A percentile compares a stretch with the other conserved stretches of the same genome.
Evolutionary conservation across 768 basidiomycete species (phyloP).

Genomic region (Podaxis rugospora): DNA sequence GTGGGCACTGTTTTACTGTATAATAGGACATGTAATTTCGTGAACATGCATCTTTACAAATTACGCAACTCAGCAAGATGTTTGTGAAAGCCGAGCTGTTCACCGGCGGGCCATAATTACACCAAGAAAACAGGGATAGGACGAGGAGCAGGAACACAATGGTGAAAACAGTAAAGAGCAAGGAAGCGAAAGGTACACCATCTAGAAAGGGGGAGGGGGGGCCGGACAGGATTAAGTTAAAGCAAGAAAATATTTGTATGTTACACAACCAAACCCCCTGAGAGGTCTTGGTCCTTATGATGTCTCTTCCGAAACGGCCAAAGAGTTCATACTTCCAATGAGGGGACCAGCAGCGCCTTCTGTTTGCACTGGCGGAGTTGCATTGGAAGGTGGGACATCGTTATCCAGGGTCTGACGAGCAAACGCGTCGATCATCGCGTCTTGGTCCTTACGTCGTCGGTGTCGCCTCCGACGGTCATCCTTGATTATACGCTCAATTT

Average conservation of each 20-base stretch:
- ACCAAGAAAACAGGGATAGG: slow-evolving; percentile 2
- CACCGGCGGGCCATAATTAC: slow-evolving; percentile 2
- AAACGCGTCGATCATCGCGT: slow-evolving; percentile 78
- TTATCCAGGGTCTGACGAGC: slow-evolving; percentile 46
- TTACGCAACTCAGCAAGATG: neutral
- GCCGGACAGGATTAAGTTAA: slow-evolving; percentile 18
- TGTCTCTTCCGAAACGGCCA: slow-evolving; percentile 11
- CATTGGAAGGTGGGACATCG: slow-evolving; percentile 18
- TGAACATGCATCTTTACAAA: slow-evolving; percentile 3
- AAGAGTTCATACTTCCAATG: slow-evolving; percentile 8
- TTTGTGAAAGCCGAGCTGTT: neutral
- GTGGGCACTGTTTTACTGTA: neutral
- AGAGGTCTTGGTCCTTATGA: slow-evolving; percentile 14
- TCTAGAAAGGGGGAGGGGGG: slow-evolving; percentile 13
- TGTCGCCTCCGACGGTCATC: slow-evolving; percentile 81
- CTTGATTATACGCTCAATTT: slow-evolving; percentile 78
- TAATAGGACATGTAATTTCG: neutral
- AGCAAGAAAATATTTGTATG: slow-evolving; percentile 13
- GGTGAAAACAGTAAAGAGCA: neutral
- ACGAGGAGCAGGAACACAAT: slow-evolving; percentile 8
- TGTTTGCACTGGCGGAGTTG: neutral
- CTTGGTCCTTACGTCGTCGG: slow-evolving; percentile 79
- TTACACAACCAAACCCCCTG: slow-evolving; percentile 5
- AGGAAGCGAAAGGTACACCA: slow-evolving; percentile 12
- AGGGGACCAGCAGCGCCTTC: slow-evolving; percentile 4